Conservation (phyloP, 2,329 filamentous ascomycete species). For the Epichloe uncinata region DNA sequence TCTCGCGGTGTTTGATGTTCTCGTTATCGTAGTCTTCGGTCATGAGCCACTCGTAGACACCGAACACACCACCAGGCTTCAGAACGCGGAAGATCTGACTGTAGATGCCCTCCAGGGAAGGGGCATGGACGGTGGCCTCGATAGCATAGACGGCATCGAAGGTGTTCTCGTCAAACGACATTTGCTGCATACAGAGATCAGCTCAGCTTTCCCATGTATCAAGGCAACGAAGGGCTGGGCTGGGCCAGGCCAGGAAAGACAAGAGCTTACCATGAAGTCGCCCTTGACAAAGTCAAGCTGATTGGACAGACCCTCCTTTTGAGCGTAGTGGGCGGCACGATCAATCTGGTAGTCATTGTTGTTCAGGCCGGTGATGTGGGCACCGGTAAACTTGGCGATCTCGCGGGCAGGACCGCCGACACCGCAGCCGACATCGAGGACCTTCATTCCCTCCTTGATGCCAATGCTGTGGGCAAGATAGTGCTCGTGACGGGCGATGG, state of each 20-base stretch:
- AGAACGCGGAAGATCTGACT: slow-evolving; percentile 87
- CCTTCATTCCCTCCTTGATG: slow-evolving; percentile 74
- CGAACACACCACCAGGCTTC: slow-evolving; percentile 91
- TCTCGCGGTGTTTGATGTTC: slow-evolving; percentile 73
- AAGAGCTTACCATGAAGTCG: slow-evolving; percentile 68
- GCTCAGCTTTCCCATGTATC: background rate
- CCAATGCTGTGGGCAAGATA: slow-evolving; percentile 86
- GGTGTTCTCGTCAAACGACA: slow-evolving; percentile 81
- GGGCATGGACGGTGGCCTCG: slow-evolving; percentile 92
- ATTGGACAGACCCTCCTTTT: slow-evolving; percentile 64
- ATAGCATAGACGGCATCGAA: slow-evolving; percentile 97
- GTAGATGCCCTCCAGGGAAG: slow-evolving; percentile 82
- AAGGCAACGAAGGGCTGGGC: background rate
- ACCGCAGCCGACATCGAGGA: slow-evolving; percentile 93
- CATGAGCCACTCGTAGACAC: slow-evolving; percentile 99
- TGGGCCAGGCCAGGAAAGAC: background rate
- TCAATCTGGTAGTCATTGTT: slow-evolving; percentile 99
- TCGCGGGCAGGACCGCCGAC: slow-evolving; percentile 90
- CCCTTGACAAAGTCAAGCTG: slow-evolving; percentile 85
- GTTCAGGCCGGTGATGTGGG: slow-evolving; percentile 83
- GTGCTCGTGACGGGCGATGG: slow-evolving; percentile 93
- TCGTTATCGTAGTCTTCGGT: slow-evolving; percentile 87
- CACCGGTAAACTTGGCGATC: slow-evolving; percentile 90
- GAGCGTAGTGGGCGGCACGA: slow-evolving; percentile 74
- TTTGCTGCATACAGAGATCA: slow-evolving; percentile 35